These are phyloP conservation scores for Globisporangium mamillatum DNA, from an alignment of 352 stramenopile genomes.

Conservation along the genomic window DNA sequence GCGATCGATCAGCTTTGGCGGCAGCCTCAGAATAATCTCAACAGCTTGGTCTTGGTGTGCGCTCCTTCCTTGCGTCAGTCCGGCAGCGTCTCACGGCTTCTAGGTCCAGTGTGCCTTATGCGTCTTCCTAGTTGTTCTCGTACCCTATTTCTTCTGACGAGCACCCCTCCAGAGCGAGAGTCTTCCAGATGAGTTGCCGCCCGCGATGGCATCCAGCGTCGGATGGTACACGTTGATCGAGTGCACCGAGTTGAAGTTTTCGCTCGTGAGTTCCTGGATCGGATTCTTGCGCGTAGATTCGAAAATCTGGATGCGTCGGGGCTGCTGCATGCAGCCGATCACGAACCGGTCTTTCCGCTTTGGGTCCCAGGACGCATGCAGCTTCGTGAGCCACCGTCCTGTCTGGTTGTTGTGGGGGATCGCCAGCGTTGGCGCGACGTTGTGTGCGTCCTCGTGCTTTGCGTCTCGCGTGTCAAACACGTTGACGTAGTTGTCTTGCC, in stretches of 20 bases:
- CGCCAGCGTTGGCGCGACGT: conserved; percentile 29
- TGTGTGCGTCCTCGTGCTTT: conserved; percentile 24
- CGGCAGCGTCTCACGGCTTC: background rate
- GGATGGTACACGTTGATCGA: conserved; percentile 88
- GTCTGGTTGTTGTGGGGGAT: conserved; percentile 87
- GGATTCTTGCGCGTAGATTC: conserved; percentile 56
- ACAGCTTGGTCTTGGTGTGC: background rate
- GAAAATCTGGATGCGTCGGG: conserved; percentile 83
- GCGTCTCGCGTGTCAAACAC: conserved; percentile 56
- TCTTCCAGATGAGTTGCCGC: conserved; percentile 75
- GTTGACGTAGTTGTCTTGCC: conserved; percentile 79
- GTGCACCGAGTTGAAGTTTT: conserved; percentile 77
- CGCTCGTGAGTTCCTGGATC: conserved; percentile 64
- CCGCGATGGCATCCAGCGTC: conserved; percentile 57
- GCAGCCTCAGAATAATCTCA: background rate
- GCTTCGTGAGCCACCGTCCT: conserved; percentile 85
- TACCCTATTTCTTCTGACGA: conserved; percentile 15
- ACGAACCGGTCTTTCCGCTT: conserved; percentile 75
- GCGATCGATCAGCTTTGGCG: background rate
- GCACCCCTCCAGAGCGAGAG: conserved; percentile 55
- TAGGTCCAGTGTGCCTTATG: background rate
- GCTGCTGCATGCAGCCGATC: conserved; percentile 80
- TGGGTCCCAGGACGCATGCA: conserved; percentile 78
- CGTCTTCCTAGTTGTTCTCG: conserved; percentile 11
- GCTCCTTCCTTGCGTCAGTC: background rate